These are phyloP conservation scores for Alternaria sp. DNA, from an alignment of 2,329 filamentous ascomycete genomes.

Conservation along the genomic window DNA sequence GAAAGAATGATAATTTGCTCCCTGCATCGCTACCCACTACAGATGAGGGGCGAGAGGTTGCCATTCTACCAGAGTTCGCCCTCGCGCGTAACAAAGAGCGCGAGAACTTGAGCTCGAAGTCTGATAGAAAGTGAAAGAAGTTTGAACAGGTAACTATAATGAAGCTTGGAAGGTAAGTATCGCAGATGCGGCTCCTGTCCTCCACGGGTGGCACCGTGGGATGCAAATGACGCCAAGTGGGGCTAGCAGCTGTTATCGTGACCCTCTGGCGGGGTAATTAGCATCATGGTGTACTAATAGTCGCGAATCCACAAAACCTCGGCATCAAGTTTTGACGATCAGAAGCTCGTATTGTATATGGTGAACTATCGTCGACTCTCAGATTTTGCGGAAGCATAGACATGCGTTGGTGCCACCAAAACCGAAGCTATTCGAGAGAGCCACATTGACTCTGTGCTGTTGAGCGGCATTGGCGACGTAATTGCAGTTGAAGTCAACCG, in stretches of 20 bases:
- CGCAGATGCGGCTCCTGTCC: not conserved
- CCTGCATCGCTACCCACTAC: slow-evolving; percentile 15
- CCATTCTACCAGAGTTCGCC: slow-evolving; percentile 12
- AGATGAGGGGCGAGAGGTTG: slow-evolving; percentile 13
- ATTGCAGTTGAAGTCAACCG: slow-evolving; percentile 77
- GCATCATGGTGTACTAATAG: slow-evolving; percentile 23
- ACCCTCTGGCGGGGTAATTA: slow-evolving; percentile 22
- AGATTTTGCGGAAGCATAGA: slow-evolving; percentile 71
- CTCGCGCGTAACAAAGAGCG: not conserved
- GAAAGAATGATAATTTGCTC: slow-evolving; percentile 28
- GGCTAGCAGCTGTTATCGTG: slow-evolving; percentile 21
- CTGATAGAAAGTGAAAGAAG: not conserved
- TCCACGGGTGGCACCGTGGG: slow-evolving; percentile 11
- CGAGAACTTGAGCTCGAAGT: not conserved
- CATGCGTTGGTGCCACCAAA: slow-evolving; percentile 97
- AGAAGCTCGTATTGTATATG: not conserved
- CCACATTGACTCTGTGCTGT: slow-evolving; percentile 71
- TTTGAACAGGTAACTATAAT: not conserved
- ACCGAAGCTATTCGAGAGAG: slow-evolving; percentile 93
- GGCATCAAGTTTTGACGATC: not conserved
- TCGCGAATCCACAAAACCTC: not conserved
- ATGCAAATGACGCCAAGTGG: slow-evolving; percentile 26
- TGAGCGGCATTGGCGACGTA: slow-evolving; percentile 79
- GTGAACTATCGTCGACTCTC: not conserved
- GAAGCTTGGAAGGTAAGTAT: not conserved